Percentiles rank a stretch among this genome's conserved stretches.
phyloP scores from a whole-genome alignment of 1,284 basidiomycete species.

The Cutaneotrichosporon sp. region DNA sequence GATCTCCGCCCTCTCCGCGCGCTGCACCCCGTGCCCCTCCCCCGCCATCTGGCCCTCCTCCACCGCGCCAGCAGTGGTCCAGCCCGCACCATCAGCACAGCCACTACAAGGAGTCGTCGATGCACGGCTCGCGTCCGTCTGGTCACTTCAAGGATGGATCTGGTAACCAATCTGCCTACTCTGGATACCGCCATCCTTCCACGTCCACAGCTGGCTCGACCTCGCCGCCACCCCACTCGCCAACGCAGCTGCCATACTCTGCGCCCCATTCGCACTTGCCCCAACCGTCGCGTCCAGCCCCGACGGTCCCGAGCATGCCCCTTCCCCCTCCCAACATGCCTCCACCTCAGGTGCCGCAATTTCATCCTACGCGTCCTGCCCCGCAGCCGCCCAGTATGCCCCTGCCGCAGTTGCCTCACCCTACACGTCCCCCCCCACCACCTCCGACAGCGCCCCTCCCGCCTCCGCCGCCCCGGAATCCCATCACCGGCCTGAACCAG shows the following conservation, averaged over 20 bases:
- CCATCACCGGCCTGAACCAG: slow-evolving; percentile 65
- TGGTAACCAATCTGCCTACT: too few species aligned
- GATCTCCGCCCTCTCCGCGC: too few species aligned
- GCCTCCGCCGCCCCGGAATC: slow-evolving; percentile 56
- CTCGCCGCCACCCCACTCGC: not conserved
- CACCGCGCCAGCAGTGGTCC: too few species aligned
- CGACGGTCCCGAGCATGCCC: not conserved
- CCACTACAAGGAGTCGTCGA: too few species aligned
- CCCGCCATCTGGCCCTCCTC: too few species aligned
- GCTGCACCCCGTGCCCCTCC: too few species aligned
- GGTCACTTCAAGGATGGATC: too few species aligned
- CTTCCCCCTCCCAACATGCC: not conserved
- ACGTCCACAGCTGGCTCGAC: not conserved
- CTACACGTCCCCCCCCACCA: not conserved
- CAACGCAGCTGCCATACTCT: not conserved
- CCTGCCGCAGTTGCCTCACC: not conserved
- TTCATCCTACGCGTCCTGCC: not conserved
- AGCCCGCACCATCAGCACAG: too few species aligned
- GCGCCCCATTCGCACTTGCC: not conserved
- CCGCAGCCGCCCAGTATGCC: not conserved
- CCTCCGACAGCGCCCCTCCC: not conserved
- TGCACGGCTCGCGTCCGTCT: too few species aligned
- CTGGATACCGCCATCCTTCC: not conserved
- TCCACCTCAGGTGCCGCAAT: not conserved
- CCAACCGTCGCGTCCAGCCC: not conserved